Conservation (phyloP, 352 stramenopile species). For the Globisporangium nunn region DNA sequence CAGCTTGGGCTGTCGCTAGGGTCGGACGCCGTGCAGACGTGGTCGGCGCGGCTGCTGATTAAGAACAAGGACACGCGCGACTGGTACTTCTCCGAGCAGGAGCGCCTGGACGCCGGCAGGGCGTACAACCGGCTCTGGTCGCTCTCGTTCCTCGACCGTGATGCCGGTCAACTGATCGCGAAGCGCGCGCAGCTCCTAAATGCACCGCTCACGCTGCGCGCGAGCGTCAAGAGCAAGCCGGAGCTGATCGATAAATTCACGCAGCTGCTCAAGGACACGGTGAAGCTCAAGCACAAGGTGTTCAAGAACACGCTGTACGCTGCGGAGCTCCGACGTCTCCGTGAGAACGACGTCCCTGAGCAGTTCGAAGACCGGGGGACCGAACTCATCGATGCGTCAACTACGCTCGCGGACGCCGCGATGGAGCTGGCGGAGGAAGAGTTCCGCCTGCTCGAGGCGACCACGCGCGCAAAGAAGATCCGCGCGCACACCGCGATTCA, state of each 20-base stretch:
- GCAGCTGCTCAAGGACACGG: constrained; percentile 76
- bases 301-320: constrained; percentile 73
- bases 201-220: constrained; percentile 52
- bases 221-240: constrained; percentile 65
- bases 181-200: constrained; percentile 72
- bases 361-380: constrained; percentile 60
- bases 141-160: constrained; percentile 72
- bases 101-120: constrained; percentile 68
- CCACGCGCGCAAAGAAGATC: constrained; percentile 77
- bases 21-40: constrained; percentile 66
- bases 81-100: constrained; percentile 79
- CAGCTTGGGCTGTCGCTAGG: constrained; percentile 54
- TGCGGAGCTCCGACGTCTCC: constrained; percentile 44
- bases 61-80: constrained; percentile 86
- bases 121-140: constrained; percentile 74
- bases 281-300: constrained; percentile 87
- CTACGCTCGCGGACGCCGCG: constrained; percentile 47
- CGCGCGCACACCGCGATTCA: constrained; percentile 60
- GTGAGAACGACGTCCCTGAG: constrained; percentile 55
- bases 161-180: constrained; percentile 62
- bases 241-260: constrained; percentile 85
- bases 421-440: constrained; percentile 80
- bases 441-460: constrained; percentile 51
- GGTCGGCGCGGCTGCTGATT: constrained; percentile 77
- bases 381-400: constrained; percentile 58